Evolutionary conservation across 345 rosid genomes (phyloP), one percentile per base, ranked within the genome.

Genomic region (Xanthoceras sorbifolium): DNA sequence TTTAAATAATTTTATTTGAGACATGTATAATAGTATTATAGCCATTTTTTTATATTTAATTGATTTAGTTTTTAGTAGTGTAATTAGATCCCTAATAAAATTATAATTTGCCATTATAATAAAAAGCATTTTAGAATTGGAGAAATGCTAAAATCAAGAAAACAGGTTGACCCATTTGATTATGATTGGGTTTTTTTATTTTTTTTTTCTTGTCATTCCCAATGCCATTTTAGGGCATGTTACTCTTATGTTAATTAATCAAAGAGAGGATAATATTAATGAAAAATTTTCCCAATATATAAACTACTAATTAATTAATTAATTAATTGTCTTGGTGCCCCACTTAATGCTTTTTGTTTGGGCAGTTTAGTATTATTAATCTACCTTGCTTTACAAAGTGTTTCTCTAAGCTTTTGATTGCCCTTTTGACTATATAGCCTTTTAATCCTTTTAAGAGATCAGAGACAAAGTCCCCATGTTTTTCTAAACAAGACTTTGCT

Each of bases 151-250:
- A 65, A 68, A 72, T 57, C 71, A 79, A 73, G 67, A 76, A 76
- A 78, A 75, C 77, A 63, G 67, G 80, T 81, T 81, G 86, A 87
- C 84, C 84, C 69, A 79, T 82, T 77, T 76, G 79, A 78, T 71
- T 73, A 77, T 77, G 69, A 83, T 78, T 81, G 77, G 31, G n/a
- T n/a, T n/a, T n/a, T n/a, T n/a, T n/a, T n/a, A n/a, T n/a, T n/a
- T n/a, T n/a, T n/a, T n/a, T 29, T 66, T 76, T 80, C 72, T 74
- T 80, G 77, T 5, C 82, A 84, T 88, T 90, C 88, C 91, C 93
- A 81, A 90, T 78, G 90, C 83, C 84, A 83, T 81, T 72, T 72
- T 1, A 75, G 73, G 69, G 81, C 77, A 80, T 70, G 83, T 38
- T 38, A 38, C 0, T 71, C 0, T 71, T 82, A 73, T 54, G 44